Percentiles rank a stretch among this genome's conserved stretches.
Conservation (phyloP, 225 moss, liverwort and hornwort species). For the Marchantia paleacea region DNA sequence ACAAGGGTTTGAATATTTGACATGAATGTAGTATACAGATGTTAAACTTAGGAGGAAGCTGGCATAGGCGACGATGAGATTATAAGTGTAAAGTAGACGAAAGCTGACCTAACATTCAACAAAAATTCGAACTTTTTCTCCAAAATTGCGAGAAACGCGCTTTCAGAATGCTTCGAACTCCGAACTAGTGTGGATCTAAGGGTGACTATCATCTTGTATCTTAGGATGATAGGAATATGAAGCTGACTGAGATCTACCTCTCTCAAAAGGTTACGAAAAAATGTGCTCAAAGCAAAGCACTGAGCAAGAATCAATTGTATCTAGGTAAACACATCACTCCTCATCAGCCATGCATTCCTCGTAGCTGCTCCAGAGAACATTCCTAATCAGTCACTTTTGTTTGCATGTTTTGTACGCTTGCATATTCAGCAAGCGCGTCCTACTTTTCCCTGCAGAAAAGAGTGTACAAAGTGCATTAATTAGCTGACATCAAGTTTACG, state of each 20-base stretch:
- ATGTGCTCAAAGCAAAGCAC: conserved; percentile 15
- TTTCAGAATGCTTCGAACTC: conserved; percentile 8
- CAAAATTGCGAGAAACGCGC: conserved; percentile 7
- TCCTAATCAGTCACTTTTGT: conserved; percentile 1
- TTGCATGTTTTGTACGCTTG: conserved; percentile 6
- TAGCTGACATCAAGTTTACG: conserved; percentile 19
- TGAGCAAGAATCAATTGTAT: conserved; percentile 21
- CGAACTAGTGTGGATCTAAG: background rate
- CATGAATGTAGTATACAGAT: conserved; percentile 10
- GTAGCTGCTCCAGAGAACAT: background rate
- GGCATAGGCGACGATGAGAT: background rate
- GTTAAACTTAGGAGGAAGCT: background rate
- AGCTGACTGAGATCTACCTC: background rate
- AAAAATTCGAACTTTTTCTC: background rate
- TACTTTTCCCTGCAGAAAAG: conserved; percentile 16
- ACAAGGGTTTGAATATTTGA: background rate
- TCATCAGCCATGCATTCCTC: conserved; percentile 7
- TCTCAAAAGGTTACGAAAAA: background rate
- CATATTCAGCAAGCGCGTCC: conserved; percentile 4
- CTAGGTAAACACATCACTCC: conserved; percentile 13
- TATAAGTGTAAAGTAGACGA: background rate
- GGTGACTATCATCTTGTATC: conserved; percentile 3
- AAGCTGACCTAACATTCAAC: conserved; percentile 3
- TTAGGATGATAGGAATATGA: background rate
- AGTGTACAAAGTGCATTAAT: conserved; percentile 23